Base-by-base conservation (phyloP, 1,139 yeast species). In the Lodderomyces theae region DNA sequence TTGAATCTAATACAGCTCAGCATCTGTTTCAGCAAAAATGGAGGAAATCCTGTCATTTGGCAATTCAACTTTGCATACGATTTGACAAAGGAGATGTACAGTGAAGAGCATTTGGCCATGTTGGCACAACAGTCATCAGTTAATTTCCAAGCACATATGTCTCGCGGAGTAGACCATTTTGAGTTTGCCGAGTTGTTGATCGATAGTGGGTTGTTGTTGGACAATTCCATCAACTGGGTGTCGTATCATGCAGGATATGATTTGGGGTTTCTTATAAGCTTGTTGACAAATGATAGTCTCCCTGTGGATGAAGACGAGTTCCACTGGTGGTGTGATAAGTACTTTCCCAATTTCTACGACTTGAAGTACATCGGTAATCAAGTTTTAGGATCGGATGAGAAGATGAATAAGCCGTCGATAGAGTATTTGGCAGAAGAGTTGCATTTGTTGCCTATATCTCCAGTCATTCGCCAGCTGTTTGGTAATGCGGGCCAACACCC, bases 171-270 rank as follows among this genome's bases (percentile, higher is more conserved):
- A 42, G 85, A 86, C 22, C 82, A 80, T 43, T 77, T 80, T 53
- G 81, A 80, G 42, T 90, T 92, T 67, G 89, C 96, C 10, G 96
- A 89, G 59, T 68, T 86, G 43, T 69, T 92, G 53, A 84, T 86
- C 46, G 89, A 88, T 45, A 85, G 95, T 42, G 98, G 98, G 0
- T 69, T 92, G 45, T 77, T 90, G 30, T 69, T 92, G 51, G 82
- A 87, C 50, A 74, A 78, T 23, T 72, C 81, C 24, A 78, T 87
- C 39, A 80, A 83, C 43, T 92, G 98, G 98, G 74, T 89, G 42
- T 85, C 96, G 47, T 92, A 84, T 64, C 97, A 92, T 60, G 84
- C 89, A 1, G 98, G 97, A 12, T 92, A 92, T 62, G 98, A 92
- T 62, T 77, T 90, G 58, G 98, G 98, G 1, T 90, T 90, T 60